phyloP scores from a whole-genome alignment of 2,329 filamentous ascomycete genomes.

The Diaporthe sp. region DNA sequence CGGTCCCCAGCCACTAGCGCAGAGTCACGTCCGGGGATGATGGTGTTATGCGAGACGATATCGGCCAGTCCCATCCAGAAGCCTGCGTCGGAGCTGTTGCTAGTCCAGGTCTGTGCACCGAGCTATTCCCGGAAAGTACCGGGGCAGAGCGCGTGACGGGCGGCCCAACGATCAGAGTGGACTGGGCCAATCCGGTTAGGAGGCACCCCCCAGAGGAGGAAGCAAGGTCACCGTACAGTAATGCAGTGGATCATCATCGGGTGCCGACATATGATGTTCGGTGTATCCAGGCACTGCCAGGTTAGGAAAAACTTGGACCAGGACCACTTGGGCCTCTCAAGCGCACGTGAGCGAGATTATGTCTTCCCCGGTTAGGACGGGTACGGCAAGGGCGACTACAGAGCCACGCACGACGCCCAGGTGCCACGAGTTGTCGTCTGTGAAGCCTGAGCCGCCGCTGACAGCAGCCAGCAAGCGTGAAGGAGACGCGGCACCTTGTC shows the following conservation, averaged over 20 bases:
- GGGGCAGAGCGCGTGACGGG: constrained; percentile 19
- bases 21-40: too few species aligned
- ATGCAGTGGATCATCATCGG: constrained; percentile 30
- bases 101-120: too few species aligned
- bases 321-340: constrained; percentile 7
- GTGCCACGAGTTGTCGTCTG: background rate
- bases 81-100: too few species aligned
- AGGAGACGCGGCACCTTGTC: background rate
- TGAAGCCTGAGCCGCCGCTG: background rate
- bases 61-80: too few species aligned
- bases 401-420: background rate
- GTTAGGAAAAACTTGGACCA: constrained; percentile 23
- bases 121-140: too few species aligned
- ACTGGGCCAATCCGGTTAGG: constrained; percentile 25
- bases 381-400: background rate
- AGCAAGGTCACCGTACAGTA: constrained; percentile 32
- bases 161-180: constrained; percentile 27
- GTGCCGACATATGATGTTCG: constrained; percentile 28
- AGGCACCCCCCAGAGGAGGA: constrained; percentile 17
- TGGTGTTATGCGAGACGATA: too few species aligned
- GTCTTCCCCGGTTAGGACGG: constrained; percentile 18
- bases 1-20: too few species aligned
- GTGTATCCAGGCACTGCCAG: constrained; percentile 17
- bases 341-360: constrained; percentile 11
- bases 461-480: background rate